These are phyloP conservation scores for Penicillium rolfsii DNA, from an alignment of 2,329 filamentous ascomycete species.

Conservation along the genomic window DNA sequence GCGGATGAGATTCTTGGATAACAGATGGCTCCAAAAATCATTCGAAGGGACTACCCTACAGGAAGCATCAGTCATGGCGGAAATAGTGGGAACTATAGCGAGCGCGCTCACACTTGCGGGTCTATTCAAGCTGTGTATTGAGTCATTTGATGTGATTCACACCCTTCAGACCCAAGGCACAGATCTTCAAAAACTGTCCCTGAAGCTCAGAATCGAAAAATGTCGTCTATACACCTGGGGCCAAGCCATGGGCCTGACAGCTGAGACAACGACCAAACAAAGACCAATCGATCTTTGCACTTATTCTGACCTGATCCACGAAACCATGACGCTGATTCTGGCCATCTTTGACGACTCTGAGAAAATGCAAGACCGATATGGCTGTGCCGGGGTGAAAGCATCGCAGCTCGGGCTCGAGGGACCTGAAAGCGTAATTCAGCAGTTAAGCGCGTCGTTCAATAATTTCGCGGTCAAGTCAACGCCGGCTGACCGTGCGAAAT, in stretches of 20 bases:
- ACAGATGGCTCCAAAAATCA: no score
- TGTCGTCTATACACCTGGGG: background rate
- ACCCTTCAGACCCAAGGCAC: no score
- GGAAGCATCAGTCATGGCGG: no score
- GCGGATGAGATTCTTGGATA: no score
- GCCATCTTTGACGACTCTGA: background rate
- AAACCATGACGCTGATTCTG: background rate
- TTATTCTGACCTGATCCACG: background rate
- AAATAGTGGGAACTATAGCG: no score
- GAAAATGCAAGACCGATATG: background rate
- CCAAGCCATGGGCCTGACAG: background rate
- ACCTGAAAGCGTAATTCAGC: background rate
- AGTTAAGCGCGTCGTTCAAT: background rate
- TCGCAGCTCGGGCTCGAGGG: background rate
- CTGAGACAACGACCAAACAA: background rate
- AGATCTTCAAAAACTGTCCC: no score
- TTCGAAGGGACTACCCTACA: no score
- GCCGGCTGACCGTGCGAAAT: background rate
- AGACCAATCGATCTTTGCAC: background rate
- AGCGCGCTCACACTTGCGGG: no score
- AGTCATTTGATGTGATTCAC: no score
- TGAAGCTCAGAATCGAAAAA: no score
- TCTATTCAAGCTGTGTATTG: no score
- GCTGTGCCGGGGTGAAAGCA: background rate
- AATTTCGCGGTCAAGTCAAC: background rate